Evolutionary conservation across 1,284 basidiomycete genomes (phyloP), one percentile per base, ranked within the genome.

Genomic region (Somion occarium): DNA sequence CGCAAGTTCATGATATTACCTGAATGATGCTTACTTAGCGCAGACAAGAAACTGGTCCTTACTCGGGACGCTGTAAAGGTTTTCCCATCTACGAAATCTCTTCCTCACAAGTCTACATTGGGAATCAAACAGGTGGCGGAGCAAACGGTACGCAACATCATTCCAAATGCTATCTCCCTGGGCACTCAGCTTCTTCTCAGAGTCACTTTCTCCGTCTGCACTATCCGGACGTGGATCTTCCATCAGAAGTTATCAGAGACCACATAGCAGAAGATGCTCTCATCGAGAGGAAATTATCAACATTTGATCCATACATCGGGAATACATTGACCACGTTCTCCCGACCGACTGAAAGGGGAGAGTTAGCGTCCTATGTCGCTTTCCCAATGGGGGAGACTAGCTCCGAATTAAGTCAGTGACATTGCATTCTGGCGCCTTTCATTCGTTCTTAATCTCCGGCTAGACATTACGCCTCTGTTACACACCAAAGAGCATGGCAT

Each of bases 141-240:
- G 62, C 79, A 82, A 66, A 81, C 82, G 25, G 87, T 89, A 64
- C 50, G 78, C 54, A 3, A 2, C 15, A 44, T 15, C 0, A 48
- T 34, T 34, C 30, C 15, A 34, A 34, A 34, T 15, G 7, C 30
- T 7, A 7, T 2, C 9, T 15, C 25, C 18, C 22, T 5, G 15
- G 38, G 46, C 18, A 46, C 24, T 37, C 12, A 39, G 53, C 54
- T 39, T 26, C 22, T 45, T 45, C 38, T 19, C 42, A 89, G 88
- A 75, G 83, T 7, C 78, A 82, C 51, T 88, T 86, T 58, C 68
- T 90, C 44, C 78, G 83, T 44, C 80, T 78, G 13, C 75, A 78
- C 64, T 74, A 84, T 53, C 85, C 88, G 1, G 86, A 90, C 54
- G 73, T 83, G n/a, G 83, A 88, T 53, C 71, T 90, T 26, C 69